phyloP scores from a whole-genome alignment of 768 basidiomycete species.

The Hericium rajendrae region DNA sequence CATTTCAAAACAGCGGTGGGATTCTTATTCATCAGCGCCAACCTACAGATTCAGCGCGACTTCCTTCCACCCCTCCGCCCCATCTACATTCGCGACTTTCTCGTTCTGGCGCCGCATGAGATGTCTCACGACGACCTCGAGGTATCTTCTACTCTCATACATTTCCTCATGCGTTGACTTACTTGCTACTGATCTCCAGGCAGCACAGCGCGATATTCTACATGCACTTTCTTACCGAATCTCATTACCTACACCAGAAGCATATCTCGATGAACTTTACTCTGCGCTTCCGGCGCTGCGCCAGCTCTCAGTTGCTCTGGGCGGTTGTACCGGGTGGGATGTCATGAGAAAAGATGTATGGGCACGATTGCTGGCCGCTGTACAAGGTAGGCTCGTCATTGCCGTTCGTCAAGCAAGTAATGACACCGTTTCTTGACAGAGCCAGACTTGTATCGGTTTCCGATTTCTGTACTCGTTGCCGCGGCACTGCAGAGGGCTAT shows the following conservation, averaged over 20 bases:
- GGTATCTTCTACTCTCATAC: background rate
- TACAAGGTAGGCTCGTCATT: background rate
- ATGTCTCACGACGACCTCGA: conserved; percentile 9
- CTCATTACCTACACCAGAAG: conserved; percentile 10
- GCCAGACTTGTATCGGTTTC: conserved; percentile 7
- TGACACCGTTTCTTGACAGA: background rate
- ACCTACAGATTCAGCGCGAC: conserved; percentile 9
- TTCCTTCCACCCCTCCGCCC: conserved; percentile 6
- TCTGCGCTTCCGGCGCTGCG: conserved; percentile 8
- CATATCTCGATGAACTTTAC: conserved; percentile 7
- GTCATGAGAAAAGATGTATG: conserved; percentile 4
- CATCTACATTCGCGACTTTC: conserved; percentile 8
- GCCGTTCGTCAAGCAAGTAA: background rate
- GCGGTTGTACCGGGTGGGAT: conserved; percentile 2
- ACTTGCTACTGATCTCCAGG: background rate
- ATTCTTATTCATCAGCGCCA: background rate
- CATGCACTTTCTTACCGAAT: conserved; percentile 7
- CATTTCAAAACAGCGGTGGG: background rate
- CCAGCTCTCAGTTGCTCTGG: background rate
- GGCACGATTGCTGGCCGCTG: conserved; percentile 6
- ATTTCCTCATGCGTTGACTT: background rate
- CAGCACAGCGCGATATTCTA: conserved; percentile 10
- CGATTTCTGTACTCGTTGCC: conserved; percentile 9
- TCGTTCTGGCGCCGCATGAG: conserved; percentile 9
- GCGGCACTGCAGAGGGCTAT: conserved; percentile 6